Evolutionary conservation across 257 asterid species (phyloP).

Genomic region (Linaria vulgaris): DNA sequence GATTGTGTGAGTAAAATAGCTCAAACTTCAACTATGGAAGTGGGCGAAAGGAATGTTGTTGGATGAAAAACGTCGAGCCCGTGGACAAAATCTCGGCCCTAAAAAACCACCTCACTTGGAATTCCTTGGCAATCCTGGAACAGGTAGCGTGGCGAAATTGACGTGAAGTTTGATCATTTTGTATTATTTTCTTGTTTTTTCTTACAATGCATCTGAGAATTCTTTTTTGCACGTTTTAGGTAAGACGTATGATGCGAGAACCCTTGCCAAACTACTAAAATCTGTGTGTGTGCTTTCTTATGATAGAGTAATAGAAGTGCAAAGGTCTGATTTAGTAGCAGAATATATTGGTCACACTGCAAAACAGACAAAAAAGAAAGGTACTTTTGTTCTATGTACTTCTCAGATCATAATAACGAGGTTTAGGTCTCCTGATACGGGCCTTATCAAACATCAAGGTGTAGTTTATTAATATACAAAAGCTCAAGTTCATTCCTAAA

Average conservation of each 20-base stretch:
- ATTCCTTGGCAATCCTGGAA: conserved; percentile 90
- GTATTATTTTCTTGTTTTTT: no score
- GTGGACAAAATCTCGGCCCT: conserved; percentile 74
- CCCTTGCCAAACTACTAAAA: conserved; percentile 69
- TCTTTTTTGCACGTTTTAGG: conserved; percentile 43
- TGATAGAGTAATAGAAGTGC: conserved; percentile 66
- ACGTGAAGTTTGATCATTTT: no score
- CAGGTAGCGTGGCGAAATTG: conserved; percentile 42
- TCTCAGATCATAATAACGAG: not conserved
- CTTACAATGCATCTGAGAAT: not conserved
- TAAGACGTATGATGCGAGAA: conserved; percentile 80
- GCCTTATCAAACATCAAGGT: no score
- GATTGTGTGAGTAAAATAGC: conserved; percentile 69
- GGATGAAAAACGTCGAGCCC: conserved; percentile 82
- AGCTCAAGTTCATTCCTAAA: no score
- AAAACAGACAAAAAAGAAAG: conserved; percentile 71
- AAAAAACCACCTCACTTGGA: conserved; percentile 94
- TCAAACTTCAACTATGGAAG: conserved; percentile 65
- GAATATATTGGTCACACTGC: conserved; percentile 89
- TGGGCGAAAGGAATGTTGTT: conserved; percentile 95
- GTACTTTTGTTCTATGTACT: conserved; percentile 27
- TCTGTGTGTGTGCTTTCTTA: conserved; percentile 71
- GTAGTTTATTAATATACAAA: no score
- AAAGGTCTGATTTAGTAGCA: conserved; percentile 77
- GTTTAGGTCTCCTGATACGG: no score